Base-by-base conservation (phyloP, 768 basidiomycete species). In the Tulasnella sp. region DNA sequence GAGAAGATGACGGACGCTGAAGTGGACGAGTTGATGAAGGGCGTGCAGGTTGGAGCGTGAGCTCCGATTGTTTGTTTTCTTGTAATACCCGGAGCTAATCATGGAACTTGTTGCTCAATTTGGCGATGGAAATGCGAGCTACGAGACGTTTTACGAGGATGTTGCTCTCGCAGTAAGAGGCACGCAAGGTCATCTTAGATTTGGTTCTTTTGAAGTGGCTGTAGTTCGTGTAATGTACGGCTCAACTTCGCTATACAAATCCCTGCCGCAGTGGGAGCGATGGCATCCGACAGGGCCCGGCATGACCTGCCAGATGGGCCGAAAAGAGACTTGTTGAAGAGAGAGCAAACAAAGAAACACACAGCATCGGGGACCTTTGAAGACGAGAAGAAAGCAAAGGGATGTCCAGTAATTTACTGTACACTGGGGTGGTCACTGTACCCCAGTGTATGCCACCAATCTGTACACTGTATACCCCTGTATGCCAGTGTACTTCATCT, bases 1-100 rank as follows among this genome's bases (percentile, higher is more conserved):
- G 97, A 99, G 87, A 98, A 98, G 87, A 96, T 99, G 94, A 83
- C 91, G 8, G 96, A 99, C 82, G 94, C 96, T 79, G 97, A 99
- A 85, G 97, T 98, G 25, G 97, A 99, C 81, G 97, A 99, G 84
- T 86, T 99, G 80, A 86, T 99, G 80, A 98, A 98, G 84, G 96
- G 96, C 36, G 94, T 96, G 40, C 94, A 96, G 84, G 90, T 97
- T 76, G 93, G 92, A 83, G 86, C 89, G 92, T 94, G 81, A 85
- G 90, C 89, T 1, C 54, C 34, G 58, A 19, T 67, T 25, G 79
- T 78, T 58, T 29, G 67, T 22, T 8, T 70, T n/a, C 71, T 80
- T 68, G 29, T 6, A 14, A 0, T 17, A 14, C 54, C 14, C 49
- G 22, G 4, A n/a, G 58, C 58, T 64, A 64, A 64, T 64, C 29